Evolutionary conservation across 2,329 filamentous ascomycete genomes (phyloP).

Genomic region (Scytalidium sp.): DNA sequence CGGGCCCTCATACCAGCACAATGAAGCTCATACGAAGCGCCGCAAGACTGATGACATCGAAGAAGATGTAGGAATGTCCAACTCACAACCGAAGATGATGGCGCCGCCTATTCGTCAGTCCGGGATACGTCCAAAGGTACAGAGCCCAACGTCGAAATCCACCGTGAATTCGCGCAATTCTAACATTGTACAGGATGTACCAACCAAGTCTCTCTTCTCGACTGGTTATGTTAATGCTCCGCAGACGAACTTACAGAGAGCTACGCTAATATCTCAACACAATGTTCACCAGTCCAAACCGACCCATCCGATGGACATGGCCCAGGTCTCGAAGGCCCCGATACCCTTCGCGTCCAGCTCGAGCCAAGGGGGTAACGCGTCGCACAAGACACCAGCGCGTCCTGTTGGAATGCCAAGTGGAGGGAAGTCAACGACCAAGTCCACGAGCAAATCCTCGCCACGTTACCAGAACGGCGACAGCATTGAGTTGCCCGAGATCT

Average conservation of each 20-base stretch:
- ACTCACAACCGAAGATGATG: slow-evolving; percentile 65
- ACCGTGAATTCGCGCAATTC: slow-evolving; percentile 18
- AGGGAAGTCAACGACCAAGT: slow-evolving; percentile 56
- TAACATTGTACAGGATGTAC: slow-evolving; percentile 51
- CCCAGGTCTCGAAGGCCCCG: slow-evolving; percentile 82
- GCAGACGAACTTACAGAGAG: slow-evolving; percentile 43
- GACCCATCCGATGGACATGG: slow-evolving; percentile 74
- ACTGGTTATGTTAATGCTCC: slow-evolving; percentile 60
- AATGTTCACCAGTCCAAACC: slow-evolving; percentile 58
- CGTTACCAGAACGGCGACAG: slow-evolving; percentile 85
- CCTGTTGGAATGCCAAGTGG: slow-evolving; percentile 40
- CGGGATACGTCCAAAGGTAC: slow-evolving; percentile 47
- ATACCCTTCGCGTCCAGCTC: slow-evolving; percentile 81
- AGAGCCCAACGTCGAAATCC: slow-evolving; percentile 21
- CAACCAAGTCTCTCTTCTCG: slow-evolving; percentile 57
- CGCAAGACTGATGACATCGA: slow-evolving; percentile 70
- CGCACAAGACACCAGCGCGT: slow-evolving; percentile 70
- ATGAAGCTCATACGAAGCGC: slow-evolving; percentile 66
- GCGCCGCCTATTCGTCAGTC: slow-evolving; percentile 84
- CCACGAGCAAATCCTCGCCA: slow-evolving; percentile 68
- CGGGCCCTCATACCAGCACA: slow-evolving; percentile 61
- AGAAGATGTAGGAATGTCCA: slow-evolving; percentile 61
- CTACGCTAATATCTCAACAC: slow-evolving; percentile 64
- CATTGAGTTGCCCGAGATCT: slow-evolving; percentile 91
- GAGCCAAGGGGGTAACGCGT: slow-evolving; percentile 45